Conservation (phyloP, 176 grass and related monocot genomes). For the Paspalum vaginatum region DNA sequence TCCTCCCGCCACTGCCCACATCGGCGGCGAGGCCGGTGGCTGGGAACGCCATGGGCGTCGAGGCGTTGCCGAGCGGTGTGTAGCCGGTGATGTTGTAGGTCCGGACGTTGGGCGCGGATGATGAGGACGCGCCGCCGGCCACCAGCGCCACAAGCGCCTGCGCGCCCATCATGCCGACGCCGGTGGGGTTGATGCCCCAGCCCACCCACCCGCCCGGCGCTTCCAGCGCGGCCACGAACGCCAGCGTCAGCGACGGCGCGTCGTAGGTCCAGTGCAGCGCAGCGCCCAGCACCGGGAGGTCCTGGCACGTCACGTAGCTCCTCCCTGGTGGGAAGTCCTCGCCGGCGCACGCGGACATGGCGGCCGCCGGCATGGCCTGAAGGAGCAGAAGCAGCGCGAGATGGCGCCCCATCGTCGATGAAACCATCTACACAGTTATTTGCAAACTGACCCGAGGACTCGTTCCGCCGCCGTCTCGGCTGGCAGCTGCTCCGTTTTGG, state of each 20-base stretch:
- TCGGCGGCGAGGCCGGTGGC: not conserved
- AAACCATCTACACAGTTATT: not conserved
- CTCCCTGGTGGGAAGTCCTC: not conserved
- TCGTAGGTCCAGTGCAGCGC: conserved; percentile 21
- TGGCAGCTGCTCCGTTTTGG: not conserved
- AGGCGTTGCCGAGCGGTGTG: not conserved
- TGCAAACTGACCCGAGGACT: not conserved
- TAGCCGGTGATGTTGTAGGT: conserved; percentile 29
- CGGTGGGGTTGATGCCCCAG: conserved; percentile 18
- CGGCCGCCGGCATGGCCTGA: not conserved
- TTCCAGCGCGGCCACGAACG: conserved; percentile 11
- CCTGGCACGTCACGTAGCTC: conserved; percentile 8
- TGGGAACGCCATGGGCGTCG: conserved; percentile 18
- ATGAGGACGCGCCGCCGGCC: not conserved
- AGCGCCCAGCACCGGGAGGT: not conserved
- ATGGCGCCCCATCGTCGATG: not conserved
- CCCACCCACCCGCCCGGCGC: conserved; percentile 14
- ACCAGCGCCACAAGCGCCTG: conserved; percentile 4
- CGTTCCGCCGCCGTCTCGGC: not conserved
- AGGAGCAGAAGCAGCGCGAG: not conserved
- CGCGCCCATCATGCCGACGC: not conserved
- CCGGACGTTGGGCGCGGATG: not conserved
- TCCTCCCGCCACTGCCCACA: not conserved
- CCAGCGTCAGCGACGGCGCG: conserved; percentile 4
- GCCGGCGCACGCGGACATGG: not conserved